phyloP scores from a whole-genome alignment of 2,329 filamentous ascomycete species.

The Exophiala viscosa region DNA sequence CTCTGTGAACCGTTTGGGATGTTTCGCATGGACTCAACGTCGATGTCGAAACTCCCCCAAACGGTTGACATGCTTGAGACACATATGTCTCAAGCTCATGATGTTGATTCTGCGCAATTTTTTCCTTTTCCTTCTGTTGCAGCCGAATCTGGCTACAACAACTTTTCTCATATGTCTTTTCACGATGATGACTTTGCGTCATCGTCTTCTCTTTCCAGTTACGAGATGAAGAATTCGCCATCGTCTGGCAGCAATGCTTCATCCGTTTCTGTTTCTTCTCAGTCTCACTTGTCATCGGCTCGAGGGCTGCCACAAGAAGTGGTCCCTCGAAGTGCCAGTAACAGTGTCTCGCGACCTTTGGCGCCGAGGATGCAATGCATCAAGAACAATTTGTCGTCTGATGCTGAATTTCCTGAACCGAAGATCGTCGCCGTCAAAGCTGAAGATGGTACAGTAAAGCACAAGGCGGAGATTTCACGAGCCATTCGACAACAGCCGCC shows the following conservation, averaged over 20 bases:
- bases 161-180: conserved; percentile 30
- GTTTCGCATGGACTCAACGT: conserved; percentile 43
- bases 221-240: conserved; percentile 50
- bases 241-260: conserved; percentile 47
- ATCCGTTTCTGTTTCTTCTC: conserved; percentile 32
- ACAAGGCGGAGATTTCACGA: conserved; percentile 54
- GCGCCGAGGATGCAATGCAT: conserved; percentile 45
- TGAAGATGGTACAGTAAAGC: conserved; percentile 52
- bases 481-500: conserved; percentile 61
- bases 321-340: conserved; percentile 41
- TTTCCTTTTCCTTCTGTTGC: conserved; percentile 36
- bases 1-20: conserved; percentile 42
- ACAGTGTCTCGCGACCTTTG: conserved; percentile 40
- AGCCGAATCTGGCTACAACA: conserved; percentile 36
- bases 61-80: conserved; percentile 31
- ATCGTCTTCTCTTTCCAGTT: conserved; percentile 39
- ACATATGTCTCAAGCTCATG: conserved; percentile 27
- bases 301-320: conserved; percentile 49
- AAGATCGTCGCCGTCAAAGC: conserved; percentile 52
- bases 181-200: conserved; percentile 32
- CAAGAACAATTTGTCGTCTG: conserved; percentile 32
- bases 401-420: conserved; percentile 35
- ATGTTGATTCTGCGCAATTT: conserved; percentile 31
- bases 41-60: conserved; percentile 30
- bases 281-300: conserved; percentile 40